These are phyloP conservation scores for Clitopilus hobsonii DNA, from an alignment of 768 basidiomycete species.

Conservation along the genomic window DNA sequence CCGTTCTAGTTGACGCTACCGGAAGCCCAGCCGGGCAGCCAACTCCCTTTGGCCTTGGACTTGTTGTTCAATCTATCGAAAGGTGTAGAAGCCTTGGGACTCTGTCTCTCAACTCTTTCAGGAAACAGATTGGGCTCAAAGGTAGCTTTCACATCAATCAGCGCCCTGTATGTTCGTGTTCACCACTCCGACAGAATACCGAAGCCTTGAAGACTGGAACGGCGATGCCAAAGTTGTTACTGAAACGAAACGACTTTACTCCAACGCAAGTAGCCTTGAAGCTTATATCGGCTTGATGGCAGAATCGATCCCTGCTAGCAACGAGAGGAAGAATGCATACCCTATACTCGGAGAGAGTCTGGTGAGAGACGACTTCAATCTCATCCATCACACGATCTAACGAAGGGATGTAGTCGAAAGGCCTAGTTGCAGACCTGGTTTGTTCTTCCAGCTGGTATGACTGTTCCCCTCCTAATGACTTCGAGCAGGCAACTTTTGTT, in stretches of 20 bases:
- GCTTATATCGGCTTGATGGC: constrained; percentile 22
- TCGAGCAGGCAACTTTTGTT: constrained; percentile 16
- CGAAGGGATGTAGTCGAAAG: constrained; percentile 11
- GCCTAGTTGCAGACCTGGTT: constrained; percentile 16
- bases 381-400: not conserved
- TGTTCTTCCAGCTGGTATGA: not conserved
- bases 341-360: constrained; percentile 20
- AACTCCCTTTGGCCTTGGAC: not conserved
- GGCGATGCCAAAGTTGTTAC: constrained; percentile 18
- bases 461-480: not conserved
- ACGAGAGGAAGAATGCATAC: no score
- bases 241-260: constrained; percentile 23
- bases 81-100: constrained; percentile 11
- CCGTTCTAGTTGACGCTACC: constrained; percentile 16
- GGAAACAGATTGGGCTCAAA: constrained; percentile 14
- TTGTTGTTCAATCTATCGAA: constrained; percentile 7
- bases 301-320: not conserved
- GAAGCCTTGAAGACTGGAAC: constrained; percentile 27
- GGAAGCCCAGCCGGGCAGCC: constrained; percentile 9
- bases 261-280: constrained; percentile 29
- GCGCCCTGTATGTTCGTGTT: not conserved
- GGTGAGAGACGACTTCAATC: constrained; percentile 9
- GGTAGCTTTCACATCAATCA: no score
- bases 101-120: constrained; percentile 16
- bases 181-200: constrained; percentile 21